These are phyloP conservation scores for Umbelopsis vinacea DNA, from an alignment of 192 early-diverging fungal genomes.

Conservation along the genomic window DNA sequence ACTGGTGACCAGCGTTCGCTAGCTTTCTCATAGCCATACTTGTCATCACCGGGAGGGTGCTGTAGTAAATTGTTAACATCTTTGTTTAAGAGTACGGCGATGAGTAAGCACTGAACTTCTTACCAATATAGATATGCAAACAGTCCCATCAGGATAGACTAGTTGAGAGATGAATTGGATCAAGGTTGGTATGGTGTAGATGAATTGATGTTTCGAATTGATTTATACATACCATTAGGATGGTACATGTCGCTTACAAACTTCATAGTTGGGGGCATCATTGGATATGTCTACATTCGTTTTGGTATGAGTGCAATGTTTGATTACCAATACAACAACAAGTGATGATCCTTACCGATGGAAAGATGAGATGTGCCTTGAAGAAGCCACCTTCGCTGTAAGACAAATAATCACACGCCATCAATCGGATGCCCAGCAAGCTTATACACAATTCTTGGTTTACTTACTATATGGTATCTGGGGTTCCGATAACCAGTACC, in stretches of 20 bases:
- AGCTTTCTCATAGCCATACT: constrained; percentile 88
- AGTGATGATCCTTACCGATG: constrained; percentile 40
- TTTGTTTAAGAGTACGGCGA: background rate
- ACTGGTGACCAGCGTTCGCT: constrained; percentile 95
- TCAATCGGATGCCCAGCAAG: background rate
- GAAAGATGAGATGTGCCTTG: constrained; percentile 78
- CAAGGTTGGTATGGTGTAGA: background rate
- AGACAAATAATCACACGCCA: constrained; percentile 7
- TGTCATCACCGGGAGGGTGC: constrained; percentile 84
- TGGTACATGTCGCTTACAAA: constrained; percentile 93
- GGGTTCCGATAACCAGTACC: constrained; percentile 89
- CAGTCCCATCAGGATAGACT: constrained; percentile 88
- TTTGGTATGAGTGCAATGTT: constrained; percentile 26
- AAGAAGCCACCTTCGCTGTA: constrained; percentile 93
- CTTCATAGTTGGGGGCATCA: constrained; percentile 85
- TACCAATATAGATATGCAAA: constrained; percentile 97
- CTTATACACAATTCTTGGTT: background rate
- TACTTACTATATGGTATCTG: constrained; percentile 83
- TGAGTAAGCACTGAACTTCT: constrained; percentile 20
- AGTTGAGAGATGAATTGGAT: background rate
- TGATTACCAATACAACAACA: background rate
- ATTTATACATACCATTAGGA: constrained; percentile 71
- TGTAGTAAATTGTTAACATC: constrained; percentile 24
- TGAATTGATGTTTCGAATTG: background rate
- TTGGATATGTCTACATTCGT: constrained; percentile 69